A percentile compares a stretch with the other conserved stretches of the same genome.
These are phyloP conservation scores for Boechera stricta DNA, from an alignment of 345 rosid genomes.

Conservation along the genomic window DNA sequence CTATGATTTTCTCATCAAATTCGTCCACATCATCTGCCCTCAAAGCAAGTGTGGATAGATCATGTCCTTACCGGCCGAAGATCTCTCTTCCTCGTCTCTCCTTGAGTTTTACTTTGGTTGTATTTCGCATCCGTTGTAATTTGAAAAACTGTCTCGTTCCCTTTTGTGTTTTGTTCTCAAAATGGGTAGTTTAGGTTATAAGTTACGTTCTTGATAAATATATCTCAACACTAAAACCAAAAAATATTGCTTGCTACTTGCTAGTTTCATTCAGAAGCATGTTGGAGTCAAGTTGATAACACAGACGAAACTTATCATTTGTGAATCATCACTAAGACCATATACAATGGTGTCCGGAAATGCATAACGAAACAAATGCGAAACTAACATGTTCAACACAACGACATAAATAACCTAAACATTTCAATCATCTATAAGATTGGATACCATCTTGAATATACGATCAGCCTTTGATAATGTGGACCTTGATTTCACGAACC, in stretches of 20 bases:
- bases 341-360: not conserved
- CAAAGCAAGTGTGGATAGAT: not conserved
- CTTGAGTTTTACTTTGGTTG: not conserved
- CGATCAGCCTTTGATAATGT: conserved; percentile 2
- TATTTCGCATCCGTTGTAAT: not conserved
- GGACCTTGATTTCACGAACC: conserved; percentile 14
- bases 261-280: not conserved
- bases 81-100: not conserved
- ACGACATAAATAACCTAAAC: not conserved
- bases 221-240: not conserved
- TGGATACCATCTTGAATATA: not conserved
- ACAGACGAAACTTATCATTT: not conserved
- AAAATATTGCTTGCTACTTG: no score
- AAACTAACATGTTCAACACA: conserved; percentile 1
- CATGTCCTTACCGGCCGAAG: not conserved
- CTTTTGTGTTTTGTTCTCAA: not conserved
- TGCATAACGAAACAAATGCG: not conserved
- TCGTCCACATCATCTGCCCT: not conserved
- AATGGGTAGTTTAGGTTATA: not conserved
- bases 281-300: conserved; percentile 12
- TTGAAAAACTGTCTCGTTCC: not conserved
- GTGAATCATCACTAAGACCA: not conserved
- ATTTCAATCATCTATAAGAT: not conserved
- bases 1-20: not conserved
- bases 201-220: not conserved